Percentiles rank a stretch among this genome's conserved stretches.
Conservation (phyloP, 1,139 yeast genomes). For the Diutina scorzettiae region DNA sequence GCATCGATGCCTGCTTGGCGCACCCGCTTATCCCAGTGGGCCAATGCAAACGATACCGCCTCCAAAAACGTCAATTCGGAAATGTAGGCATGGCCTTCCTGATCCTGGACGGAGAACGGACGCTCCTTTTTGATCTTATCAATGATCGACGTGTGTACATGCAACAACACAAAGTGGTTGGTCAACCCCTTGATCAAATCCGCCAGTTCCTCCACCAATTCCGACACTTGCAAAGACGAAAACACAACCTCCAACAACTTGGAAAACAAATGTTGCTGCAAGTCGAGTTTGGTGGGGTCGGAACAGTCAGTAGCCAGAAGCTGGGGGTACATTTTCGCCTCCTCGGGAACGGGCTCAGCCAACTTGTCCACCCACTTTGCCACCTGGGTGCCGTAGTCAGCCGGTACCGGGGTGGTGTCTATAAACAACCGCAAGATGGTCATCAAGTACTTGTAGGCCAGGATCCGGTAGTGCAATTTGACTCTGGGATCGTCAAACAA, state of each 20-base stretch:
- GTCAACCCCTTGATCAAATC: conserved; percentile 53
- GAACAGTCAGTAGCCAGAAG: conserved; percentile 32
- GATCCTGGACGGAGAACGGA: conserved; percentile 62
- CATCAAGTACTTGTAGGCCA: conserved; percentile 66
- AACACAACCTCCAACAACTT: conserved; percentile 60
- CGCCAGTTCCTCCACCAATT: conserved; percentile 58
- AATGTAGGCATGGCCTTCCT: conserved; percentile 64
- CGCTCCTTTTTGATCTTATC: conserved; percentile 63
- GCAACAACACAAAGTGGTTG: conserved; percentile 68
- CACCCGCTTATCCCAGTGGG: conserved; percentile 64
- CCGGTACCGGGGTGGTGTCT: conserved; percentile 53
- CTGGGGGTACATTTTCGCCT: conserved; percentile 21
- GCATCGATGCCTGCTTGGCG: conserved; percentile 61
- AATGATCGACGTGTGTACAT: conserved; percentile 60
- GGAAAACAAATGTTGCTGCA: conserved; percentile 49
- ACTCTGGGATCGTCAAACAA: conserved; percentile 56
- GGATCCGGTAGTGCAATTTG: conserved; percentile 55
- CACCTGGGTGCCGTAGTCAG: conserved; percentile 30
- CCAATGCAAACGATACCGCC: conserved; percentile 69
- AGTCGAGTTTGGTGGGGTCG: conserved; percentile 39
- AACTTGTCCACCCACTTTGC: conserved; percentile 26
- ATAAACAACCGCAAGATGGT: conserved; percentile 59
- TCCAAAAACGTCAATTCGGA: conserved; percentile 62
- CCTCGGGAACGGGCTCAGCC: conserved; percentile 35
- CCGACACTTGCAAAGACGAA: conserved; percentile 65